Percentiles rank a stretch among this genome's conserved stretches.
Evolutionary conservation across 495 filamentous ascomycete genomes (phyloP).

Genomic region (Sordaria brevicollis): DNA sequence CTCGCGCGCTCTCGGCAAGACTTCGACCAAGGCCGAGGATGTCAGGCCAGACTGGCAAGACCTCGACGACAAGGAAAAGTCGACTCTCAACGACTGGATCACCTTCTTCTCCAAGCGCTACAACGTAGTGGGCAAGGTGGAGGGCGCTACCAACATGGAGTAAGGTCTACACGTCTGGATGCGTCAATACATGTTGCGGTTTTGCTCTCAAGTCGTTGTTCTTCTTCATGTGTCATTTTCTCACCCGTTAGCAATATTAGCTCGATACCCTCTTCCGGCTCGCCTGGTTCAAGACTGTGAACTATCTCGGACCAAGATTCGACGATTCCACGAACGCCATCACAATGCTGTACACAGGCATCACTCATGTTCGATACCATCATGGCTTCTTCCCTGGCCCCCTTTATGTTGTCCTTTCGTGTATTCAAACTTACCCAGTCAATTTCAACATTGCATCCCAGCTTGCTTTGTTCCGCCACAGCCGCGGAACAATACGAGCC

Average conservation of each 20-base stretch:
- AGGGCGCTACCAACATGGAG: conserved; percentile 43
- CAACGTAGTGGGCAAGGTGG: conserved; percentile 77
- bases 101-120: conserved; percentile 96
- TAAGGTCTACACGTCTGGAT: conserved; percentile 1
- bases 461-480: neutral
- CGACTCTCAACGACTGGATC: conserved; percentile 77
- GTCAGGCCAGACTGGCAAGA: conserved; percentile 77
- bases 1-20: conserved; percentile 76
- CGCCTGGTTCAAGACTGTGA: neutral
- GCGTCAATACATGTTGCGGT: neutral
- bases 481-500: neutral
- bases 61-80: conserved; percentile 78
- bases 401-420: neutral
- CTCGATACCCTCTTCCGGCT: neutral
- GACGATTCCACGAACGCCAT: neutral
- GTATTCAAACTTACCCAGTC: neutral
- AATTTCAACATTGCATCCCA: neutral
- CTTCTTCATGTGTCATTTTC: neutral
- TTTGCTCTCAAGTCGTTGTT: neutral
- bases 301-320: no score
- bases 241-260: neutral
- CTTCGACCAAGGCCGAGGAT: conserved; percentile 79
- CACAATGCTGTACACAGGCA: neutral
- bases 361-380: neutral
- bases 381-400: neutral